Base-by-base conservation (phyloP, 2,329 filamentous ascomycete genomes). In the Pseudogymnoascus sp. region DNA sequence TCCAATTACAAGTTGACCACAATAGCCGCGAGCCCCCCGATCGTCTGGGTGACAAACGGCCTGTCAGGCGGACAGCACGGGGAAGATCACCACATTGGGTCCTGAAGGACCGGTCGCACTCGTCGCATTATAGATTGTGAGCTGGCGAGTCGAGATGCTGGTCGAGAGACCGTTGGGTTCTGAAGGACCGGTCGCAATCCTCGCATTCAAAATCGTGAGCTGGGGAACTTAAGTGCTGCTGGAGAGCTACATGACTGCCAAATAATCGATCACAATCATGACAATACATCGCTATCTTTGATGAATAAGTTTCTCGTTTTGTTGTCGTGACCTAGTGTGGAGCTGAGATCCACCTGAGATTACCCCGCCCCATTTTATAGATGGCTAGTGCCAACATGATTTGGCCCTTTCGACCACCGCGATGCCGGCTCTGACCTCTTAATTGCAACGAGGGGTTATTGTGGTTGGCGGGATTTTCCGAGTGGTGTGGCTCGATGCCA, bases 111-210 rank as follows among this genome's bases (percentile, higher is more conserved):
- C 25, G 10, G 12, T 25, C 61, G 17, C 60, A 61, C 39, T 61
- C 60, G 2, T 58, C 25, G 41, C 60, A 61, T 21, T 64, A 59
- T 33, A 62, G 61, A 35, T n/a, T 42, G 55, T 38, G 38, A 62
- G 36, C n/a, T 42, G 38, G 63, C 39, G 63, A 62, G 15, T 63
- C 48, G 62, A 65, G 63, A 29, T 63, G 27, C 61, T 65, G 62
- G 58, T 63, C 31, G 39, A 65, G 60, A 60, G 61, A 44, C 61
- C 55, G 51, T 62, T 64, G 21, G 36, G 51, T 59, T 8, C 59
- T 15, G 25, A 44, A 51, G 1, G 42, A 27, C 42, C 2, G 0
- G 3, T 51, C 42, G 42, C 42, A 51, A 3, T 51, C 42, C 0
- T 27, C 42, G 21, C 42, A 51, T 51, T 51, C 21, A 27, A 51